These are phyloP conservation scores for Lophiotrema nucula DNA, from an alignment of 495 filamentous ascomycete species.

Conservation along the genomic window DNA sequence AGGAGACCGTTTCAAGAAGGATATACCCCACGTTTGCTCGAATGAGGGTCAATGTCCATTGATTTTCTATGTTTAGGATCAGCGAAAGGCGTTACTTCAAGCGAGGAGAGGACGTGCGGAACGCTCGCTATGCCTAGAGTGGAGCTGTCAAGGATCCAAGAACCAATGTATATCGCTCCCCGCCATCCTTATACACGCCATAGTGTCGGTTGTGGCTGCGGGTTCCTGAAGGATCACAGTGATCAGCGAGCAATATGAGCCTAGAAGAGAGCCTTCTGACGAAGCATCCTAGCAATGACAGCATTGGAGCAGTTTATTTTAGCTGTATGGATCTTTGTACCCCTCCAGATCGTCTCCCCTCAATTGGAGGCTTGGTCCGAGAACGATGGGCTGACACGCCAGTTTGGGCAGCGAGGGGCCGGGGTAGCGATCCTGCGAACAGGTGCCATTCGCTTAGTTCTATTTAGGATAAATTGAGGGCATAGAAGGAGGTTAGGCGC, in stretches of 20 bases:
- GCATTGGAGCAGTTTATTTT: conserved; percentile 2
- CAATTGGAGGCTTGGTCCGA: no score
- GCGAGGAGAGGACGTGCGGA: background rate
- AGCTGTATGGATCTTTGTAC: conserved; percentile 5
- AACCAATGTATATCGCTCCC: background rate
- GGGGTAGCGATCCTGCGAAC: background rate
- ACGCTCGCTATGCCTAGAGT: background rate
- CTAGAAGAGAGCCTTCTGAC: background rate
- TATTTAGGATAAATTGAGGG: conserved; percentile 16
- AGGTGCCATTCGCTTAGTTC: conserved; percentile 7
- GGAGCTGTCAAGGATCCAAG: background rate
- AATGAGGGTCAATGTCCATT: background rate
- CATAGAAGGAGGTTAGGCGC: conserved; percentile 6
- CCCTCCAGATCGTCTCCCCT: background rate
- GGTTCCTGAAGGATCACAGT: conserved; percentile 6
- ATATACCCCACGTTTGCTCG: background rate
- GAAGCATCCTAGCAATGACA: background rate
- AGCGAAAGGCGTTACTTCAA: background rate
- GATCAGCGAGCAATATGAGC: background rate
- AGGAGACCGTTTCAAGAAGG: background rate
- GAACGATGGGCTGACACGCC: no score
- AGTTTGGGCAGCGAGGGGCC: background rate
- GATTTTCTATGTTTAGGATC: background rate
- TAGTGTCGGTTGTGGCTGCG: conserved; percentile 1
- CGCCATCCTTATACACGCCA: background rate